A percentile compares a stretch with the other conserved stretches of the same genome.
These are phyloP conservation scores for Dianthus caryophyllus DNA, from an alignment of 148 eudicot genomes.

Conservation along the genomic window DNA sequence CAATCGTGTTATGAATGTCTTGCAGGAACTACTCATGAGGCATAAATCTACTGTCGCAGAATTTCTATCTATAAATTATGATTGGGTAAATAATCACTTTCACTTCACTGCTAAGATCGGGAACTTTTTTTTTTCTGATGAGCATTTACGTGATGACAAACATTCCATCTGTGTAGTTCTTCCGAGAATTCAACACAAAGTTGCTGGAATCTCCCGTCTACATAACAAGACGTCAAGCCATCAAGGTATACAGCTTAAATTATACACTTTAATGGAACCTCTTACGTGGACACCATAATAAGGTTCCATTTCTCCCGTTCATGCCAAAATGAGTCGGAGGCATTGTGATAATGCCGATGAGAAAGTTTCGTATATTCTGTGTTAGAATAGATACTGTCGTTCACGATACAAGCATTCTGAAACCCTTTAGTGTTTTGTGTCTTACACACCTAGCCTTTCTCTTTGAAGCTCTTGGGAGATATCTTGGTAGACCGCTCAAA, in stretches of 20 bases:
- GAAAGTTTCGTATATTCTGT: too few relatives aligned
- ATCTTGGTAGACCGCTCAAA: slow-evolving; percentile 88
- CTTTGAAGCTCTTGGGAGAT: slow-evolving; percentile 70
- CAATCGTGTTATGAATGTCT: neutral
- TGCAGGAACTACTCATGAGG: slow-evolving; percentile 47
- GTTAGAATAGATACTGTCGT: too few relatives aligned
- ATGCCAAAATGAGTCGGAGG: too few relatives aligned
- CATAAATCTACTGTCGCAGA: slow-evolving; percentile 55
- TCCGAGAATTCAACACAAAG: slow-evolving; percentile 44
- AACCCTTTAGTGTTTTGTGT: neutral
- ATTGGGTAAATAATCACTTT: slow-evolving; percentile 30
- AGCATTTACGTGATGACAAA: neutral
- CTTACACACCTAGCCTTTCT: neutral
- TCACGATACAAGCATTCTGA: neutral
- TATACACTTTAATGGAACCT: neutral
- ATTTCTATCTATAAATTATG: slow-evolving; percentile 39
- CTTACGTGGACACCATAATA: neutral
- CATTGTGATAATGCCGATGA: neutral
- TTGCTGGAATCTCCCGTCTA: slow-evolving; percentile 60
- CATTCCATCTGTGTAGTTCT: slow-evolving; percentile 40
- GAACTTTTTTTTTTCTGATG: neutral
- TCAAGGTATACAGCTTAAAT: slow-evolving; percentile 40
- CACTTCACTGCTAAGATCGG: neutral
- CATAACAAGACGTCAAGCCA: slow-evolving; percentile 62
- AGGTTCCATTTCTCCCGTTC: neutral